Conservation (phyloP, 2,329 filamentous ascomycete genomes). For the Ophiostoma ips region DNA sequence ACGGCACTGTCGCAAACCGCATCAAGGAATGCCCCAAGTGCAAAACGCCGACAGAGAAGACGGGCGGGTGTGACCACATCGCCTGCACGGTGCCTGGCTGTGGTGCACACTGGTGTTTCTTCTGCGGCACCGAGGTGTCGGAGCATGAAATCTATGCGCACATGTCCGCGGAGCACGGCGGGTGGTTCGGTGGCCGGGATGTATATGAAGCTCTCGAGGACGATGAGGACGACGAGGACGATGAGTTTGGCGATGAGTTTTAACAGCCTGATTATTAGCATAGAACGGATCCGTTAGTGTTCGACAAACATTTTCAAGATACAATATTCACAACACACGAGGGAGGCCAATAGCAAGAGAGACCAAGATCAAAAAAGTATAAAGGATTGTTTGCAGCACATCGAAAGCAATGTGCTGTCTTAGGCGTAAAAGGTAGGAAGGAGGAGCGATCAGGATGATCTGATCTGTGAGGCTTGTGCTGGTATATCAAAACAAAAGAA, state of each 20-base stretch:
- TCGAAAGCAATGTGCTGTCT: too few relatives aligned
- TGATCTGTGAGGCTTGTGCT: background rate
- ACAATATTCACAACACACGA: too few relatives aligned
- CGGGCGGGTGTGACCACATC: slow-evolving; percentile 33
- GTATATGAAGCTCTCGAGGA: background rate
- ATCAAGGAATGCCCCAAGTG: slow-evolving; percentile 25
- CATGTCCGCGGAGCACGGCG: slow-evolving; percentile 13
- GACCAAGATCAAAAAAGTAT: too few relatives aligned
- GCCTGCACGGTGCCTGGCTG: slow-evolving; percentile 23
- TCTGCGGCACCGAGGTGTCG: slow-evolving; percentile 19
- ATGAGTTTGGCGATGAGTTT: too few relatives aligned
- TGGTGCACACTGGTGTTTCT: slow-evolving; percentile 32
- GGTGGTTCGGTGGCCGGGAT: slow-evolving; percentile 4
- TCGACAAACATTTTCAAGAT: too few relatives aligned
- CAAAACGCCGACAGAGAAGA: slow-evolving; percentile 27
- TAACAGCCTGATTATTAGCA: too few relatives aligned
- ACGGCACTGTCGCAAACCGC: slow-evolving; percentile 13
- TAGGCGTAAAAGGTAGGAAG: background rate
- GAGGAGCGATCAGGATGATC: too few relatives aligned
- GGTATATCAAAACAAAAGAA: background rate
- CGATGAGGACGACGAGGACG: background rate
- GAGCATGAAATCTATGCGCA: slow-evolving; percentile 5
- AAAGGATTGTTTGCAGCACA: too few relatives aligned
- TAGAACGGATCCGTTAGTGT: too few relatives aligned
- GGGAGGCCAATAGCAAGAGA: too few relatives aligned